Evolutionary conservation across 805 yeast genomes (phyloP).

Genomic region (Zygosaccharomyces siamensis): DNA sequence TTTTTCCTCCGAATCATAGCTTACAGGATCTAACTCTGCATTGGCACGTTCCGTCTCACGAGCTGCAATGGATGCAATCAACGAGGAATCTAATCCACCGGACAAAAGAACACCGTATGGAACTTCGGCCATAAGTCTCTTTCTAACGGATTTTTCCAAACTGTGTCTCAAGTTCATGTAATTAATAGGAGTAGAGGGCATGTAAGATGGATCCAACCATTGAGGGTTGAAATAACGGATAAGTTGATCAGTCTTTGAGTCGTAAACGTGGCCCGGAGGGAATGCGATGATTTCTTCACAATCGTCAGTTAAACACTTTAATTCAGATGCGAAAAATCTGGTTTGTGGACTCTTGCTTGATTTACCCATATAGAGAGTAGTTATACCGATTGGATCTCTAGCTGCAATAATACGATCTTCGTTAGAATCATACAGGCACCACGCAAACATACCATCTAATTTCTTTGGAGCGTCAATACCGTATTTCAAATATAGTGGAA

Average conservation of each 20-base stretch:
- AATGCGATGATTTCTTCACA: slow-evolving; percentile 90
- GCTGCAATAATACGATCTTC: slow-evolving; percentile 91
- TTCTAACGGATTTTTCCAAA: slow-evolving; percentile 92
- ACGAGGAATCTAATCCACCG: slow-evolving; percentile 95
- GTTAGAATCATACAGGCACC: slow-evolving; percentile 79
- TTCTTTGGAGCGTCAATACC: slow-evolving; percentile 86
- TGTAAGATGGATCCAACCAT: slow-evolving; percentile 84
- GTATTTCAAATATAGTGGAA: slow-evolving; percentile 83
- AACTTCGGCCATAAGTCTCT: slow-evolving; percentile 99
- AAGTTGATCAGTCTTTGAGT: slow-evolving; percentile 78
- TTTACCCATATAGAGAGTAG: slow-evolving; percentile 94
- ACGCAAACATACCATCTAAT: slow-evolving; percentile 98
- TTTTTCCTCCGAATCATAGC: slow-evolving; percentile 57
- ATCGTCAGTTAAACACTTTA: slow-evolving; percentile 89
- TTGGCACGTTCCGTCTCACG: slow-evolving; percentile 80
- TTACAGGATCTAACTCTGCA: slow-evolving; percentile 37
- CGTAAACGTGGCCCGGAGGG: slow-evolving; percentile 98
- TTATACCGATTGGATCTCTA: slow-evolving; percentile 97
- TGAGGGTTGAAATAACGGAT: slow-evolving; percentile 87
- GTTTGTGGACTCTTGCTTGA: slow-evolving; percentile 62
- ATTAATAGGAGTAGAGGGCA: slow-evolving; percentile 77
- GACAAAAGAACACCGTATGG: slow-evolving; percentile 97
- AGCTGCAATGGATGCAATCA: slow-evolving; percentile 96
- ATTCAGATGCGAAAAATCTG: slow-evolving; percentile 87
- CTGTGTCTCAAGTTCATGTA: slow-evolving; percentile 65